Conservation (phyloP, 306 rosid species). For the Glycyrrhiza uralensis region DNA sequence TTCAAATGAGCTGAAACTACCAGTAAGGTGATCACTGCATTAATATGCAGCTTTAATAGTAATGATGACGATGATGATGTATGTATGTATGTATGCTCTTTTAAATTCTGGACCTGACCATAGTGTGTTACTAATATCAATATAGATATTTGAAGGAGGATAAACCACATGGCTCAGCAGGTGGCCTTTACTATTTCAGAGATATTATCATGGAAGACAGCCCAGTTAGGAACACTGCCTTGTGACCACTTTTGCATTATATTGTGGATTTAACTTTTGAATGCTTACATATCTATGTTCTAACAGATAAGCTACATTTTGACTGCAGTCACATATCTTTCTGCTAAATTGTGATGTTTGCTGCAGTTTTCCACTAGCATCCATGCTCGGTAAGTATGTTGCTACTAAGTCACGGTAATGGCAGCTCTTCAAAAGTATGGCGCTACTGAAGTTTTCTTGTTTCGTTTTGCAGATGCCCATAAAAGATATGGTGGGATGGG, state of each 20-base stretch:
- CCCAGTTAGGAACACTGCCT: conserved; percentile 57
- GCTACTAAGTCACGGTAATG: not conserved
- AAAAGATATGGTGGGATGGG: conserved; percentile 86
- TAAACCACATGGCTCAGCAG: conserved; percentile 96
- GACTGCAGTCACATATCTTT: conserved; percentile 84
- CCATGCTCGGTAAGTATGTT: conserved; percentile 80
- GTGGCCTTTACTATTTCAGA: conserved; percentile 77
- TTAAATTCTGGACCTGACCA: conserved; percentile 16
- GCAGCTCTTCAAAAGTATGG: not conserved
- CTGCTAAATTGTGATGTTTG: conserved; percentile 93
- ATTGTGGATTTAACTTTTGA: not conserved
- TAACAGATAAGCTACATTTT: conserved; percentile 16
- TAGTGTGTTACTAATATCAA: conserved; percentile 16
- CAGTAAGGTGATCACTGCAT: conserved; percentile 66
- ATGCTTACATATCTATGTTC: not conserved
- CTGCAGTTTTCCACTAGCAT: conserved; percentile 82
- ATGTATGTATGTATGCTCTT: not conserved
- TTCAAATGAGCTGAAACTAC: conserved; percentile 87
- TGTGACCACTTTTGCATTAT: not conserved
- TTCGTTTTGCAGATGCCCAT: conserved; percentile 70
- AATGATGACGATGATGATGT: not conserved
- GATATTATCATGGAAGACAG: conserved; percentile 87
- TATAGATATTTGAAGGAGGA: conserved; percentile 94
- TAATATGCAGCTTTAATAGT: not conserved
- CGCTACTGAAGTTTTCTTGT: not conserved